A percentile compares a stretch with the other conserved stretches of the same genome.
Evolutionary conservation across 306 rosid species (phyloP).

Genomic region (Cicer bijugum): DNA sequence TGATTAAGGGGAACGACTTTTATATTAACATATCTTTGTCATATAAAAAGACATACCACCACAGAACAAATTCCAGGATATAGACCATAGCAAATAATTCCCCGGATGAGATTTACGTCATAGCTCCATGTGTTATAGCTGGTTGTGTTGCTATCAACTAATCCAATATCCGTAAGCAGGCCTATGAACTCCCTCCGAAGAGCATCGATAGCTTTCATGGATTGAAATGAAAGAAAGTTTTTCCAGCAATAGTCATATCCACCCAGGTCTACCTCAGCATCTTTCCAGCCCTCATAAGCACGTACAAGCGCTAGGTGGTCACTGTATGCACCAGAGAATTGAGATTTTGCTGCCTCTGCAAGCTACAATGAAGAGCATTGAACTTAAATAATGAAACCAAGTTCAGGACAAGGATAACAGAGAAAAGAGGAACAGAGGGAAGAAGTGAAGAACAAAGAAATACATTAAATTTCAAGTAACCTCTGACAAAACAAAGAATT

Average conservation of each 20-base stretch:
- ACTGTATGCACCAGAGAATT: conserved; percentile 75
- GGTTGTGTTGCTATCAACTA: conserved; percentile 68
- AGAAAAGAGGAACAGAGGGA: background rate
- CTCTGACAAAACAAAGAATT: background rate
- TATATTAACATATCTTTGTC: conserved; percentile 3
- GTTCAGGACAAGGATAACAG: conserved; percentile 38
- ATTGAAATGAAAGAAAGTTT: conserved; percentile 81
- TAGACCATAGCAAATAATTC: conserved; percentile 86
- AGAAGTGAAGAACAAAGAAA: background rate
- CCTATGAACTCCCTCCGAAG: conserved; percentile 78
- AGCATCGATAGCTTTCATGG: conserved; percentile 95
- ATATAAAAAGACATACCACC: conserved; percentile 61
- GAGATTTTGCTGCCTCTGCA: conserved; percentile 93
- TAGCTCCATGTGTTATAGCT: conserved; percentile 67
- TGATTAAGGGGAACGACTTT: conserved; percentile 24
- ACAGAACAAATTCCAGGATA: conserved; percentile 95
- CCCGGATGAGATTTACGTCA: conserved; percentile 74
- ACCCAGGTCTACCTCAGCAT: conserved; percentile 74
- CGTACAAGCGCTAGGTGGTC: conserved; percentile 92
- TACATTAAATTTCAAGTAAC: conserved; percentile 15
- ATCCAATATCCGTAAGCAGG: conserved; percentile 74
- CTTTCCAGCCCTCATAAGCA: conserved; percentile 89
- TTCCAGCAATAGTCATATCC: conserved; percentile 97
- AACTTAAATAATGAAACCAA: conserved; percentile 43
- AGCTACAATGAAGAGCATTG: conserved; percentile 60